Evolutionary conservation across 495 filamentous ascomycete species (phyloP).

Genomic region (Corynascus novoguineensis): DNA sequence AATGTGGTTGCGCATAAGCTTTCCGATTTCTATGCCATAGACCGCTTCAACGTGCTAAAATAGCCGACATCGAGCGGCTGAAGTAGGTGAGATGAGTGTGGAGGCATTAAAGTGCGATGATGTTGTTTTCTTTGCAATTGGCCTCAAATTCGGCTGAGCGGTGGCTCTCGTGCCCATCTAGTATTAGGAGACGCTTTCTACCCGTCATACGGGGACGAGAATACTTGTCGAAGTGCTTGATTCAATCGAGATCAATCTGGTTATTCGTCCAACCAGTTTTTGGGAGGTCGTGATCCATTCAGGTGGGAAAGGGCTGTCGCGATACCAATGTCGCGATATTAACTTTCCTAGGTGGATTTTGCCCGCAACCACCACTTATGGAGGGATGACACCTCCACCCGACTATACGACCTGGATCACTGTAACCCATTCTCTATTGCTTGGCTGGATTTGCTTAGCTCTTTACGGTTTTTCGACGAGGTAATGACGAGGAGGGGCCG

Average conservation of each 20-base stretch:
- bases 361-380: conserved; percentile 2
- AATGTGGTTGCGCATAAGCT: conserved; percentile 7
- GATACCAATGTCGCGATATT: no score
- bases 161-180: neutral
- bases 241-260: neutral
- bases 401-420: conserved; percentile 22
- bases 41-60: conserved; percentile 8
- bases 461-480: conserved; percentile 20
- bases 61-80: conserved; percentile 17
- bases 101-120: conserved; percentile 18
- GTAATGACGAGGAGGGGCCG: conserved; percentile 30
- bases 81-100: conserved; percentile 17
- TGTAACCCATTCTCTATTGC: conserved; percentile 40
- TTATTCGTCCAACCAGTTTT: neutral
- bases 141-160: neutral
- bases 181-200: neutral
- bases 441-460: conserved; percentile 30
- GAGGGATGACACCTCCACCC: neutral
- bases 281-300: neutral
- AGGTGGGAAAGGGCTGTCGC: conserved; percentile 3
- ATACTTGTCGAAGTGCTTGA: neutral
- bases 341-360: conserved; percentile 6
- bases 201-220: neutral
- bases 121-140: conserved; percentile 14
- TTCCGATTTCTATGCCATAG: conserved; percentile 16